Evolutionary conservation across 495 filamentous ascomycete species (phyloP).

Genomic region (Antarctomyces pellizariae): DNA sequence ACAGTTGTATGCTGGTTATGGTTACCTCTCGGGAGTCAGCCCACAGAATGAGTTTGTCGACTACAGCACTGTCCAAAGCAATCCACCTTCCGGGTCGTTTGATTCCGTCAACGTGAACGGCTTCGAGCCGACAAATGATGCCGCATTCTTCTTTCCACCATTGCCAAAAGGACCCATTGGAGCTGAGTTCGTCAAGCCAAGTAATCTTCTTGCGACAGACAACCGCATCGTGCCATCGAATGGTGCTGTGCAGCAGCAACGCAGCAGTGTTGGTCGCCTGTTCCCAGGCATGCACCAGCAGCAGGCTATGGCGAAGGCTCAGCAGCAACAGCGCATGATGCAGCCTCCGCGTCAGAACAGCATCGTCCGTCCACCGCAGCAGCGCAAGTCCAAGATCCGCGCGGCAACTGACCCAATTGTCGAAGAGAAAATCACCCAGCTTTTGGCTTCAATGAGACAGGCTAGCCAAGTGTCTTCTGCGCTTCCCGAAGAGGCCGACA

Average conservation of each 20-base stretch:
- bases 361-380: conserved; percentile 11
- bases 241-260: conserved; percentile 19
- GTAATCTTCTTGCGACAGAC: conserved; percentile 35
- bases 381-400: conserved; percentile 19
- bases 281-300: conserved; percentile 87
- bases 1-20: conserved; percentile 24
- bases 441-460: conserved; percentile 65
- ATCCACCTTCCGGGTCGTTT: conserved; percentile 19
- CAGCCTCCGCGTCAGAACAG: conserved; percentile 32
- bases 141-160: too few species aligned
- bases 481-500: conserved; percentile 28
- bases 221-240: conserved; percentile 15
- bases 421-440: conserved; percentile 66
- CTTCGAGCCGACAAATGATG: too few species aligned
- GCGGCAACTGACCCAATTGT: conserved; percentile 38
- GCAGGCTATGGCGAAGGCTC: conserved; percentile 55
- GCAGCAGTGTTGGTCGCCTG: conserved; percentile 38
- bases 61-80: conserved; percentile 30
- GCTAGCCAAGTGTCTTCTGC: conserved; percentile 26
- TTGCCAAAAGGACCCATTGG: too few species aligned
- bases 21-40: conserved; percentile 27
- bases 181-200: conserved; percentile 45
- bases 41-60: conserved; percentile 26
- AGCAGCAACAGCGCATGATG: conserved; percentile 38
- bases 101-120: too few species aligned